Base-by-base conservation (phyloP, 2,329 filamentous ascomycete species). In the Davidsoniella eucalypti region DNA sequence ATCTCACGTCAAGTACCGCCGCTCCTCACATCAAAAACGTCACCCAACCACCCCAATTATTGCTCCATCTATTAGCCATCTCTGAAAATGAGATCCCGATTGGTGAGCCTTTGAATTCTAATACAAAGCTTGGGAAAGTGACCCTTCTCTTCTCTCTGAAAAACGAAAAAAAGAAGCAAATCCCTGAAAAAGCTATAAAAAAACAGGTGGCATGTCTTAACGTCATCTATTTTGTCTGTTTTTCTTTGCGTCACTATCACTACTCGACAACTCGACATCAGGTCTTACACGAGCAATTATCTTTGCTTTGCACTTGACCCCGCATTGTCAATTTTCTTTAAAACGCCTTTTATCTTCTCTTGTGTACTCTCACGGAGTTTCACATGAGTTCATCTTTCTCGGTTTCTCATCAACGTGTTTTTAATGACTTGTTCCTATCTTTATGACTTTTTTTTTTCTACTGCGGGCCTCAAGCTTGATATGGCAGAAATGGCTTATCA, bases 381-480 rank as follows among this genome's bases (percentile, higher is more conserved):
- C 18, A 17, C 18, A 23, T 25, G 12, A 16, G 3, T 38, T 10
- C 10, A 40, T 29, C 44, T 23, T 46, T 39, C 23, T 46, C 40
- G 18, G 39, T 45, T 50, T 40, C 21, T 38, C 45, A 21, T 14
- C 44, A 39, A 44, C 43, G 26, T 50, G 42, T 40, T 50, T 50
- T 50, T 46, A 40, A 44, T 44, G 33, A 37, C 33, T 36, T 23
- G 25, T 23, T 52, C n/a, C 21, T 39, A 21, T 49, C 40, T 52
- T 21, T 42, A 26, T 39, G 26, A 29, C 37, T 37, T 46, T 12
- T 43, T 37, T 46, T 12, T 43, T 18, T 14, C 40, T 21, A 23
- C 18, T 18, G 18, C n/a, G 40, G 40, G 25, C 40, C 25, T 25
- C 14, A 43, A 43, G 10, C 18, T 21, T 43, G n/a, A 43, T 17